Conservation (phyloP, 2,329 filamentous ascomycete genomes). For the Annulohypoxylon truncatum region DNA sequence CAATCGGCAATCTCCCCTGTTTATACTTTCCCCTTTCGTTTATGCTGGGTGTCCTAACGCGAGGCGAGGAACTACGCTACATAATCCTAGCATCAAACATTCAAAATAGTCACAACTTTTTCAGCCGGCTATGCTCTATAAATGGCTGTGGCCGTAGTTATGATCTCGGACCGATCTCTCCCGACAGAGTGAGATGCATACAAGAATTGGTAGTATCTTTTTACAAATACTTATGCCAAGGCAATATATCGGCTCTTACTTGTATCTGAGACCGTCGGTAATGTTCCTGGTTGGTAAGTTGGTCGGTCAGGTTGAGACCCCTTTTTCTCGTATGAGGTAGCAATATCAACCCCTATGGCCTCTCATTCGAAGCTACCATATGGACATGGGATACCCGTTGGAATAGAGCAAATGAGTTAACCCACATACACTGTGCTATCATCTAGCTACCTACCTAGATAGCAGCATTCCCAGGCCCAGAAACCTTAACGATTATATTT, state of each 20-base stretch:
- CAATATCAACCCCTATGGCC: slow-evolving; percentile 8
- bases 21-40: slow-evolving; percentile 23
- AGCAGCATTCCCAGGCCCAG: slow-evolving; percentile 1
- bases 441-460: not conserved
- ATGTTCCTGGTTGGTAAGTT: slow-evolving; percentile 19
- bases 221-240: slow-evolving; percentile 30
- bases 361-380: slow-evolving; percentile 5
- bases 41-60: slow-evolving; percentile 19
- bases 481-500: not conserved
- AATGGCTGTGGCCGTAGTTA: not conserved
- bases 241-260: slow-evolving; percentile 33
- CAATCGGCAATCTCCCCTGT: slow-evolving; percentile 37
- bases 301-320: slow-evolving; percentile 20
- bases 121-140: slow-evolving; percentile 19
- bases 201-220: not conserved
- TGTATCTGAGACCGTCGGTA: slow-evolving; percentile 19
- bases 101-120: slow-evolving; percentile 20
- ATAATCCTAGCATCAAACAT: slow-evolving; percentile 28
- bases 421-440: slow-evolving; percentile 10
- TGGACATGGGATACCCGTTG: slow-evolving; percentile 30
- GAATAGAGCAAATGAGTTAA: slow-evolving; percentile 26
- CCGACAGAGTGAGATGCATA: slow-evolving; percentile 20
- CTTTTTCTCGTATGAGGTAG: slow-evolving; percentile 17
- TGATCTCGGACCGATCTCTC: slow-evolving; percentile 24
- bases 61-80: slow-evolving; percentile 24